Conservation (phyloP, 306 rosid genomes). For the Notholithocarpus densiflorus region DNA sequence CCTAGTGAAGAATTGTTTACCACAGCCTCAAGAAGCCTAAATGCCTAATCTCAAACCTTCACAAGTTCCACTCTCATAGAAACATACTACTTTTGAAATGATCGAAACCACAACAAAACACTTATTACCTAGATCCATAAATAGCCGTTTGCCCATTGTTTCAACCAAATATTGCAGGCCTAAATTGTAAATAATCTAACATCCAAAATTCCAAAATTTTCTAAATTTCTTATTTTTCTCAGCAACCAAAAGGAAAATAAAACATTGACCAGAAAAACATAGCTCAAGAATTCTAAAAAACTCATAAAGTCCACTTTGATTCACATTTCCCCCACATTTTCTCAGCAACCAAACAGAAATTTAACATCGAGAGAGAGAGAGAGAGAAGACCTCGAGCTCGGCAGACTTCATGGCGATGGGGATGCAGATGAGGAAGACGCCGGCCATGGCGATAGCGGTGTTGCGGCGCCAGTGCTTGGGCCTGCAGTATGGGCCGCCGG, state of each 20-base stretch:
- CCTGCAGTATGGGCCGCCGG: conserved; percentile 87
- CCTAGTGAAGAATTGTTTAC: background rate
- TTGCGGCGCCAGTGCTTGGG: conserved; percentile 97
- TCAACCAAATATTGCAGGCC: background rate
- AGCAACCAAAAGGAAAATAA: background rate
- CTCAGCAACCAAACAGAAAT: background rate
- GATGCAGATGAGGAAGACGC: conserved; percentile 79
- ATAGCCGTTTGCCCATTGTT: background rate
- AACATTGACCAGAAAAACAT: background rate
- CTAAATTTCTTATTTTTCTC: background rate
- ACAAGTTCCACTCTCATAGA: too few species aligned
- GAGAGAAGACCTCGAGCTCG: conserved; percentile 69
- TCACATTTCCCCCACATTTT: background rate
- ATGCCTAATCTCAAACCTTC: background rate
- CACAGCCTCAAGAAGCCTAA: background rate
- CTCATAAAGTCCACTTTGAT: background rate
- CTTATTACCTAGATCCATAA: background rate
- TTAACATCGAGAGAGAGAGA: background rate
- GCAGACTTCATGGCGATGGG: conserved; percentile 96
- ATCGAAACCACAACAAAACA: background rate
- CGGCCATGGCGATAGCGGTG: conserved; percentile 89
- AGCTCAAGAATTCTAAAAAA: background rate
- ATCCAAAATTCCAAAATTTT: background rate
- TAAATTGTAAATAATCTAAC: background rate
- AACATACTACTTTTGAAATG: background rate